Evolutionary conservation across 805 yeast genomes (phyloP).

Genomic region (Metschnikowia shivogae): DNA sequence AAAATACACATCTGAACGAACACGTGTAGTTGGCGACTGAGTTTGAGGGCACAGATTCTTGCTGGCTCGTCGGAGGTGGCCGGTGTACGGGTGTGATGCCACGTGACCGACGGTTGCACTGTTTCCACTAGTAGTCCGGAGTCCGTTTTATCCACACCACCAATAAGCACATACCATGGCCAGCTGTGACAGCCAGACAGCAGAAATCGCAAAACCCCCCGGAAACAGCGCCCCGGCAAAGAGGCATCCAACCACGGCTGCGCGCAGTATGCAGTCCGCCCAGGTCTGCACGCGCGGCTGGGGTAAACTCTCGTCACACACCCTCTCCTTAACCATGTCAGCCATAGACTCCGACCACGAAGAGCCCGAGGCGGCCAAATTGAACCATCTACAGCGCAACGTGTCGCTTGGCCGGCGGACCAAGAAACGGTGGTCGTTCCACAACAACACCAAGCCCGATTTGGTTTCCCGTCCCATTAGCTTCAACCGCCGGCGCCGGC

Average conservation of each 20-base stretch:
- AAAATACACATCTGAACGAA: constrained; percentile 17
- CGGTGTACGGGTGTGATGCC: no score
- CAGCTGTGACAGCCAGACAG: no score
- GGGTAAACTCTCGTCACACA: constrained; percentile 1
- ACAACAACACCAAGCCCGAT: constrained; percentile 34
- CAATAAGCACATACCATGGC: no score
- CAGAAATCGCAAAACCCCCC: no score
- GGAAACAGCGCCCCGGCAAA: no score
- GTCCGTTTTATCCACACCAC: no score
- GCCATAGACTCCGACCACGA: constrained; percentile 30
- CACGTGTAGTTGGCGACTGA: no score
- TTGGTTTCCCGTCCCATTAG: constrained; percentile 32
- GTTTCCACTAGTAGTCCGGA: no score
- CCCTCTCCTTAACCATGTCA: constrained; percentile 15
- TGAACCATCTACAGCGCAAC: constrained; percentile 27
- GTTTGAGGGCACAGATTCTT: no score
- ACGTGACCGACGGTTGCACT: no score
- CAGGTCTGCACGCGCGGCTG: constrained; percentile 5
- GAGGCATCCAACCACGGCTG: background rate
- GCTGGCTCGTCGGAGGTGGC: no score
- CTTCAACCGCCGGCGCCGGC: constrained; percentile 27
- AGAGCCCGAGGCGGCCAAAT: constrained; percentile 31
- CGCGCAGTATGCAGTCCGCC: background rate
- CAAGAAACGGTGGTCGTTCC: constrained; percentile 42
- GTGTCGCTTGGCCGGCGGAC: constrained; percentile 32